Evolutionary conservation across 345 rosid species (phyloP).

Genomic region (Mangifera indica): DNA sequence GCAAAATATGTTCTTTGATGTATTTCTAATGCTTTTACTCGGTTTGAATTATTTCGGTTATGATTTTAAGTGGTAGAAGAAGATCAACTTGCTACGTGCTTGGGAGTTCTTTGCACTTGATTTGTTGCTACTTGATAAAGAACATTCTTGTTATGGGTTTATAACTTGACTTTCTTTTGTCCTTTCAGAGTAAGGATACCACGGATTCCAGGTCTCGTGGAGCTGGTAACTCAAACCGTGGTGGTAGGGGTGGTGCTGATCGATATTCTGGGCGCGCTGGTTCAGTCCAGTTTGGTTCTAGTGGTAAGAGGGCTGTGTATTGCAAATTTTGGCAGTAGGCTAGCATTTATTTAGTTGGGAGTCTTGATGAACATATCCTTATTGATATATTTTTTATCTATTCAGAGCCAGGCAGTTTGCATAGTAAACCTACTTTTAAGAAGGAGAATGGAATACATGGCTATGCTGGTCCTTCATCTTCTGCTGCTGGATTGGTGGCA

Average conservation of each 20-base stretch:
- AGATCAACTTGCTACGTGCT: too few relatives aligned
- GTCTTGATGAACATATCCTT: constrained; percentile 10
- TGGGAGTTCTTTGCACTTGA: too few relatives aligned
- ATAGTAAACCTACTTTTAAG: constrained; percentile 61
- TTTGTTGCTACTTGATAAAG: background rate
- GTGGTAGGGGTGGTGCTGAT: constrained; percentile 68
- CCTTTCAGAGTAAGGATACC: constrained; percentile 66
- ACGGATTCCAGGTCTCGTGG: constrained; percentile 63
- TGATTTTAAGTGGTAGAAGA: too few relatives aligned
- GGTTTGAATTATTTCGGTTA: background rate
- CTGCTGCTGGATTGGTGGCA: constrained; percentile 45
- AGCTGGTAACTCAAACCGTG: constrained; percentile 56
- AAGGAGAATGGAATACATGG: constrained; percentile 75
- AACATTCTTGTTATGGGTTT: background rate
- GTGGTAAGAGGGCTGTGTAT: constrained; percentile 48
- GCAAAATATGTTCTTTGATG: too few relatives aligned
- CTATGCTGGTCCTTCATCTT: constrained; percentile 45
- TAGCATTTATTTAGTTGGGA: constrained; percentile 1
- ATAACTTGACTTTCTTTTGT: constrained; percentile 18
- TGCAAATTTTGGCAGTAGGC: constrained; percentile 7
- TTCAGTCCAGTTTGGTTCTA: constrained; percentile 40
- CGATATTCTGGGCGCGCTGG: constrained; percentile 66
- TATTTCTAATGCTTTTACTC: background rate
- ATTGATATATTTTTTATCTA: constrained; percentile 9
- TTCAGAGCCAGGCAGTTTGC: constrained; percentile 60